Conservation (phyloP, 495 filamentous ascomycete species). For the Xylaria palmicola region DNA sequence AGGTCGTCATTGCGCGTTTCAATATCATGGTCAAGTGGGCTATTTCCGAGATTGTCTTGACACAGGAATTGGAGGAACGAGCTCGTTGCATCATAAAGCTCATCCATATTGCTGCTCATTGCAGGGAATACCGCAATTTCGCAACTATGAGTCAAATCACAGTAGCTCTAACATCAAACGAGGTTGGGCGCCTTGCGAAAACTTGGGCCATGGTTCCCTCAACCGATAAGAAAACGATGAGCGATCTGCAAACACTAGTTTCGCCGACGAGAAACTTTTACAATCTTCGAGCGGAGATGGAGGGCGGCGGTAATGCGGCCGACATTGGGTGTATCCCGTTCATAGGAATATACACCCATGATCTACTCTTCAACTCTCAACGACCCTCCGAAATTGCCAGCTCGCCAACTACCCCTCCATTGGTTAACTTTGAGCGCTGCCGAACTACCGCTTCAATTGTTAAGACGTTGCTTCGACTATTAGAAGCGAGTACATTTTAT, state of each 20-base stretch:
- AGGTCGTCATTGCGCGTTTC: slow-evolving; percentile 94
- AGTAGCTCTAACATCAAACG: slow-evolving; percentile 82
- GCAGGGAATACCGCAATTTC: slow-evolving; percentile 84
- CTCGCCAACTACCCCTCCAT: slow-evolving; percentile 63
- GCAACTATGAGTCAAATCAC: slow-evolving; percentile 95
- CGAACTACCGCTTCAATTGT: slow-evolving; percentile 88
- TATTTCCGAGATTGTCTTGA: slow-evolving; percentile 86
- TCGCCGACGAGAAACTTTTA: slow-evolving; percentile 90
- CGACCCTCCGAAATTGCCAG: slow-evolving; percentile 71
- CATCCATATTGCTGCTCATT: slow-evolving; percentile 87
- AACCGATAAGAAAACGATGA: slow-evolving; percentile 68
- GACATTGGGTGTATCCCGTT: slow-evolving; percentile 95
- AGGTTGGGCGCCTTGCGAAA: slow-evolving; percentile 68
- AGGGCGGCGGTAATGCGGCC: slow-evolving; percentile 51
- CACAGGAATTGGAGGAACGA: slow-evolving; percentile 76
- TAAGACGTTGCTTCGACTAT: slow-evolving; percentile 83
- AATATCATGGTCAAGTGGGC: slow-evolving; percentile 98
- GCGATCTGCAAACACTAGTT: slow-evolving; percentile 78
- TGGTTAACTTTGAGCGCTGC: slow-evolving; percentile 95
- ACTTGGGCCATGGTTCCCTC: slow-evolving; percentile 81
- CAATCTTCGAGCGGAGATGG: slow-evolving; percentile 89
- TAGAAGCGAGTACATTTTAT: slow-evolving; percentile 92
- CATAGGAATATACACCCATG: slow-evolving; percentile 91
- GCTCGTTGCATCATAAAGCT: slow-evolving; percentile 83
- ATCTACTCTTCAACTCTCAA: slow-evolving; percentile 94